These are phyloP conservation scores for Seiridium unicorne DNA, from an alignment of 2,329 filamentous ascomycete genomes.

Conservation along the genomic window DNA sequence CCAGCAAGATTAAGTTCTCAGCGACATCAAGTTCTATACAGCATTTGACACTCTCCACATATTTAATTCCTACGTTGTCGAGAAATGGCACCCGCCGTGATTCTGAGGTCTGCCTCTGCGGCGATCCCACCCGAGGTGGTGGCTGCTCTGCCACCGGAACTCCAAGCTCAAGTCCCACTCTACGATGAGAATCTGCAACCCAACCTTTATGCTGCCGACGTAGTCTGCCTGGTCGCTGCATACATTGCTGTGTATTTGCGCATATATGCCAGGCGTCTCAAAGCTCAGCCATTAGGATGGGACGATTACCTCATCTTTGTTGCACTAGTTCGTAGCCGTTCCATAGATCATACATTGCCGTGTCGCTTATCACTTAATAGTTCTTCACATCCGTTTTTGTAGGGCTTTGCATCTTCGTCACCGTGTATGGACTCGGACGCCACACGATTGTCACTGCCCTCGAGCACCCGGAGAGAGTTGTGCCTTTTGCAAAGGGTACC, in stretches of 20 bases:
- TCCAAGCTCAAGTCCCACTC: slow-evolving; percentile 48
- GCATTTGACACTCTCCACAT: background rate
- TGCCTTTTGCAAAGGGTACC: background rate
- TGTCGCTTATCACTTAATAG: background rate
- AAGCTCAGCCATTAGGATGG: background rate
- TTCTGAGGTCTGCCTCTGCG: background rate
- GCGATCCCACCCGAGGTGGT: background rate
- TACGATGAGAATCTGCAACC: slow-evolving; percentile 23
- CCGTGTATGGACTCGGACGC: background rate
- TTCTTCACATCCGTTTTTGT: background rate
- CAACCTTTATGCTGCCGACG: background rate
- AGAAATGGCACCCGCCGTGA: background rate
- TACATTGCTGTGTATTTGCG: slow-evolving; percentile 14
- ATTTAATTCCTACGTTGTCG: background rate
- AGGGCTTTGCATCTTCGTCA: background rate
- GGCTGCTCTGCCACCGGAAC: slow-evolving; percentile 50
- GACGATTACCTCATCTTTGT: background rate
- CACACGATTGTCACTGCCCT: background rate
- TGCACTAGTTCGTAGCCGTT: background rate
- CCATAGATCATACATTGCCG: background rate
- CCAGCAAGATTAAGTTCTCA: background rate
- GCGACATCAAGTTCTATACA: background rate
- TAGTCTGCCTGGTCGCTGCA: background rate
- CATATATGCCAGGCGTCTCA: slow-evolving; percentile 46
- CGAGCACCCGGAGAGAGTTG: background rate